Percentiles rank a stretch among this genome's conserved stretches.
phyloP scores from a whole-genome alignment of 352 stramenopile genomes.

The Saprolegnia parasitica region DNA sequence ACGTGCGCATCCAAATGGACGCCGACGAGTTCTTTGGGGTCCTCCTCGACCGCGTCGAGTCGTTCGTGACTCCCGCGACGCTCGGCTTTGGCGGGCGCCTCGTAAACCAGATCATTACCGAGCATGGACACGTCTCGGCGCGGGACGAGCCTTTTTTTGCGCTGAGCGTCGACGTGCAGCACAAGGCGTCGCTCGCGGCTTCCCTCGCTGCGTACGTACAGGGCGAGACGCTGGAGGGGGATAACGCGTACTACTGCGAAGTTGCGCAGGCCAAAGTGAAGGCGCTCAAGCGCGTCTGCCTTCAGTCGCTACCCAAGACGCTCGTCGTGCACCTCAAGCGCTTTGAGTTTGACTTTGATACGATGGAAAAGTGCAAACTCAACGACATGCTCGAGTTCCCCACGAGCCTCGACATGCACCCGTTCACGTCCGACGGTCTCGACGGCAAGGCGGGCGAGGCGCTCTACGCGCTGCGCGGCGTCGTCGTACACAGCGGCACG shows the following conservation, averaged over 20 bases:
- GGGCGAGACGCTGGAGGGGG: constrained; percentile 64
- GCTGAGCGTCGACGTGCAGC: constrained; percentile 71
- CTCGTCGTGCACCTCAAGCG: constrained; percentile 83
- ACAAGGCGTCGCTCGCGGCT: constrained; percentile 55
- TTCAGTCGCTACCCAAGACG: constrained; percentile 69
- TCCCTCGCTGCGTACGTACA: constrained; percentile 68
- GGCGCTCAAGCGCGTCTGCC: constrained; percentile 76
- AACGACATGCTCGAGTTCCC: constrained; percentile 84
- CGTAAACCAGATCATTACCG: constrained; percentile 79
- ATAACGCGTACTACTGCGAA: constrained; percentile 80
- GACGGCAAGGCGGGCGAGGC: constrained; percentile 11
- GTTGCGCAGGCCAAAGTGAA: constrained; percentile 60
- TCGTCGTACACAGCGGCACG: constrained; percentile 91
- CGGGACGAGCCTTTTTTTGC: constrained; percentile 82
- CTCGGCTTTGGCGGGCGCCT: constrained; percentile 65
- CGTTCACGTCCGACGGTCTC: constrained; percentile 69
- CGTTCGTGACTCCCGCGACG: constrained; percentile 31
- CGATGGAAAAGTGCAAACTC: constrained; percentile 86
- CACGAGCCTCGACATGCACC: constrained; percentile 83
- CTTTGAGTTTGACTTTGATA: constrained; percentile 88
- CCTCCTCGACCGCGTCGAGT: constrained; percentile 74
- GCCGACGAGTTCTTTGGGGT: constrained; percentile 79
- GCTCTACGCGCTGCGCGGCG: constrained; percentile 86
- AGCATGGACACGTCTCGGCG: constrained; percentile 71
- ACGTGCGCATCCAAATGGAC: constrained; percentile 76